Evolutionary conservation across 2,329 filamentous ascomycete species (phyloP).

Genomic region (Beauveria sp.): DNA sequence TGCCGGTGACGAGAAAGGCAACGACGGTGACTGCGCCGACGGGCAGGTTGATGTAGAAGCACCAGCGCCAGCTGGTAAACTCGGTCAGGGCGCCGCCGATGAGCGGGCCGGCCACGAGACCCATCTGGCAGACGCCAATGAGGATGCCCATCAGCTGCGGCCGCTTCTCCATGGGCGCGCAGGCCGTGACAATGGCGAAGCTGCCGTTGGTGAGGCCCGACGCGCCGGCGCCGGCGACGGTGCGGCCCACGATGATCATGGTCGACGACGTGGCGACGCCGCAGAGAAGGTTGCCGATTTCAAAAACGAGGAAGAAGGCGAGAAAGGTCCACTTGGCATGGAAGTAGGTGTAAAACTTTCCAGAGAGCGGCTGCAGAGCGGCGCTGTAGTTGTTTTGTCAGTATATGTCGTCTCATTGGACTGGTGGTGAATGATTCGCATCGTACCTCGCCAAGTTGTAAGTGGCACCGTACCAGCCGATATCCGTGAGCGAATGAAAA

Average conservation of each 20-base stretch:
- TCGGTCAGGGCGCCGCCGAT: slow-evolving; percentile 35
- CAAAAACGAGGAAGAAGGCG: slow-evolving; percentile 24
- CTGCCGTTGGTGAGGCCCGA: slow-evolving; percentile 34
- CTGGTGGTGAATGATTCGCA: background rate
- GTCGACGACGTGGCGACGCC: slow-evolving; percentile 35
- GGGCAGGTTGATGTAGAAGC: slow-evolving; percentile 39
- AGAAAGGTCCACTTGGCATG: slow-evolving; percentile 23
- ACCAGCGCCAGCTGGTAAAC: slow-evolving; percentile 35
- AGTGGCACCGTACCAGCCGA: slow-evolving; percentile 49
- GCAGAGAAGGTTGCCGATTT: slow-evolving; percentile 39
- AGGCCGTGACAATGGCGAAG: slow-evolving; percentile 25
- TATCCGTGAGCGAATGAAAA: slow-evolving; percentile 42
- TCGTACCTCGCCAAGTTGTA: slow-evolving; percentile 38
- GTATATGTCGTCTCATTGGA: background rate
- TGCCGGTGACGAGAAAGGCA: slow-evolving; percentile 22
- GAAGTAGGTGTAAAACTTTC: slow-evolving; percentile 41
- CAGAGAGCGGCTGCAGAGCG: slow-evolving; percentile 43
- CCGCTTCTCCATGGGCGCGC: slow-evolving; percentile 21
- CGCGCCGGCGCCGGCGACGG: slow-evolving; percentile 39
- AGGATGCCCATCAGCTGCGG: slow-evolving; percentile 22
- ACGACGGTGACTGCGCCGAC: slow-evolving; percentile 28
- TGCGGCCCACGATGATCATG: slow-evolving; percentile 43
- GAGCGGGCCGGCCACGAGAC: slow-evolving; percentile 39
- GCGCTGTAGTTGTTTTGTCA: slow-evolving; percentile 26
- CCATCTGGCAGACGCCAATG: slow-evolving; percentile 32